phyloP scores from a whole-genome alignment of 768 basidiomycete genomes.

The Mycena pura region DNA sequence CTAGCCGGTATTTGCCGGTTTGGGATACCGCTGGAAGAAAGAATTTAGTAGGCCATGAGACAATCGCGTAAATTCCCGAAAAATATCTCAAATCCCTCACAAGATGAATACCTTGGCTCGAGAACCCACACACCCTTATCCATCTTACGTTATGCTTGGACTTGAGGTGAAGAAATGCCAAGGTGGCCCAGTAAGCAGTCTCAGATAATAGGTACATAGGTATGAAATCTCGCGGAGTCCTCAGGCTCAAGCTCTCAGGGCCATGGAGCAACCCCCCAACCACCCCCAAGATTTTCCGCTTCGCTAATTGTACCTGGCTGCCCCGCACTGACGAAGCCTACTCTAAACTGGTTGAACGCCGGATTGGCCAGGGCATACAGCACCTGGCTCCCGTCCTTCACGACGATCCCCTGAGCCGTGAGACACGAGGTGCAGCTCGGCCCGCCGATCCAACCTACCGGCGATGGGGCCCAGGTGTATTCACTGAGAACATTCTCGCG shows the following conservation, averaged over 20 bases:
- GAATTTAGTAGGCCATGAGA: neutral
- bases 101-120: neutral
- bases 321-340: conserved; percentile 1
- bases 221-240: too few species aligned
- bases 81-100: neutral
- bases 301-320: conserved; percentile 1
- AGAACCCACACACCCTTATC: neutral
- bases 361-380: conserved; percentile 12
- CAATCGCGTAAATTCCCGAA: neutral
- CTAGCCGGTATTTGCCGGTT: too few species aligned
- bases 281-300: neutral
- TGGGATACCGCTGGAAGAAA: neutral
- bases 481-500: conserved; percentile 4
- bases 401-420: conserved; percentile 3
- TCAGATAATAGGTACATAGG: neutral
- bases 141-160: neutral
- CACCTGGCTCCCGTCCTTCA: neutral
- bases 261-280: neutral
- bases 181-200: neutral
- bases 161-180: neutral
- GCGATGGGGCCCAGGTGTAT: conserved; percentile 6
- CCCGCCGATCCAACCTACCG: neutral
- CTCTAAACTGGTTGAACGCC: conserved; percentile 10
- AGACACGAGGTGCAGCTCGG: neutral
- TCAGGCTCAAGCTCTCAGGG: too few species aligned